A percentile compares a stretch with the other conserved stretches of the same genome.
Conservation (phyloP, 2,329 filamentous ascomycete genomes). For the Talaromyces albobiverticillius region DNA sequence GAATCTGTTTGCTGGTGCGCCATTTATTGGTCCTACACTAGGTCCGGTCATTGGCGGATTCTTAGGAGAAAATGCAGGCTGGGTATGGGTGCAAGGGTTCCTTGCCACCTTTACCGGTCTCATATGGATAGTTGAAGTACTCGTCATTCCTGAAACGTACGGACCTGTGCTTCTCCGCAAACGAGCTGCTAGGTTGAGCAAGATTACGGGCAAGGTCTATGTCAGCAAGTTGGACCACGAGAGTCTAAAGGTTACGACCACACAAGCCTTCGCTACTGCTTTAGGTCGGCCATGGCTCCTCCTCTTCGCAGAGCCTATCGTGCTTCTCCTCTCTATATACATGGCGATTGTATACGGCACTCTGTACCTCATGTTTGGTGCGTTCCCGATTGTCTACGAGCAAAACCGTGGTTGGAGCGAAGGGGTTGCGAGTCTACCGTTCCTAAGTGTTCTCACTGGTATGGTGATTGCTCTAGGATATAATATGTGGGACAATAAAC, state of each 20-base stretch:
- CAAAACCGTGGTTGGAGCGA: conserved; percentile 71
- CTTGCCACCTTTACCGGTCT: conserved; percentile 74
- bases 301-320: conserved; percentile 80
- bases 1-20: conserved; percentile 70
- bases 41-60: conserved; percentile 67
- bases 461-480: conserved; percentile 41
- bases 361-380: conserved; percentile 86
- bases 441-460: conserved; percentile 55
- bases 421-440: conserved; percentile 74
- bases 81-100: conserved; percentile 56
- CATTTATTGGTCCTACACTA: conserved; percentile 54
- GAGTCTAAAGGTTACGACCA: conserved; percentile 47
- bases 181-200: conserved; percentile 54
- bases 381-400: conserved; percentile 76
- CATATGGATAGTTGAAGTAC: conserved; percentile 72
- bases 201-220: conserved; percentile 53
- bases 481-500: conserved; percentile 30
- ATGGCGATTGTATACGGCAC: conserved; percentile 80
- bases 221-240: conserved; percentile 53
- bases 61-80: conserved; percentile 67
- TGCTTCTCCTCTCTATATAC: conserved; percentile 74
- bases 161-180: conserved; percentile 55
- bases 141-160: conserved; percentile 84
- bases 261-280: conserved; percentile 58
- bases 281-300: conserved; percentile 70